phyloP scores from a whole-genome alignment of 352 stramenopile genomes.

The Discostella stelligera region DNA sequence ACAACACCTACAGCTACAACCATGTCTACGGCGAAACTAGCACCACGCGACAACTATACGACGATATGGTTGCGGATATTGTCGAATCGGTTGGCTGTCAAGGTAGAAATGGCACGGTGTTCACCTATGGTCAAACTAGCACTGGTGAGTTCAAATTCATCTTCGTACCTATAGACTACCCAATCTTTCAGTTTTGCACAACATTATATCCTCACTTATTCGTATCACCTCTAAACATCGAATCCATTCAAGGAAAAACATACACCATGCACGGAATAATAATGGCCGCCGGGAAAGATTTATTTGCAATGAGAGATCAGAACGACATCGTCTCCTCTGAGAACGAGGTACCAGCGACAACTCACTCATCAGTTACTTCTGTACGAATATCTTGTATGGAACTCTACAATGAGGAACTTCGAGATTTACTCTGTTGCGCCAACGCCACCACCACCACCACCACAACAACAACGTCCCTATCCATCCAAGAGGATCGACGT shows the following conservation, averaged over 20 bases:
- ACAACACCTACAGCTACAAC: conserved; percentile 46
- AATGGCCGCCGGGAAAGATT: conserved; percentile 32
- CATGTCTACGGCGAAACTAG: conserved; percentile 61
- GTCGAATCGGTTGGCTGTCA: conserved; percentile 85
- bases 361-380: conserved; percentile 11
- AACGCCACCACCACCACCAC: background rate
- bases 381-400: conserved; percentile 51
- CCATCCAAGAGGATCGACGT: conserved; percentile 42
- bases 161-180: background rate
- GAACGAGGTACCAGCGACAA: background rate
- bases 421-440: conserved; percentile 35
- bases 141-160: conserved; percentile 43
- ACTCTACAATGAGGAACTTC: conserved; percentile 59
- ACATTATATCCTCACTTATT: background rate
- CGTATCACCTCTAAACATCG: background rate
- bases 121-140: conserved; percentile 77
- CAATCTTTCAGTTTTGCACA: background rate
- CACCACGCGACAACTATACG: conserved; percentile 83
- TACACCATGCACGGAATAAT: conserved; percentile 53
- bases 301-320: conserved; percentile 26
- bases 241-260: conserved; percentile 62
- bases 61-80: conserved; percentile 86
- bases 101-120: conserved; percentile 76
- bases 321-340: background rate
- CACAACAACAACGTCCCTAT: conserved; percentile 15